Evolutionary conservation across 2,329 filamentous ascomycete species (phyloP).

Genomic region (Acephala macrosclerotiorum): DNA sequence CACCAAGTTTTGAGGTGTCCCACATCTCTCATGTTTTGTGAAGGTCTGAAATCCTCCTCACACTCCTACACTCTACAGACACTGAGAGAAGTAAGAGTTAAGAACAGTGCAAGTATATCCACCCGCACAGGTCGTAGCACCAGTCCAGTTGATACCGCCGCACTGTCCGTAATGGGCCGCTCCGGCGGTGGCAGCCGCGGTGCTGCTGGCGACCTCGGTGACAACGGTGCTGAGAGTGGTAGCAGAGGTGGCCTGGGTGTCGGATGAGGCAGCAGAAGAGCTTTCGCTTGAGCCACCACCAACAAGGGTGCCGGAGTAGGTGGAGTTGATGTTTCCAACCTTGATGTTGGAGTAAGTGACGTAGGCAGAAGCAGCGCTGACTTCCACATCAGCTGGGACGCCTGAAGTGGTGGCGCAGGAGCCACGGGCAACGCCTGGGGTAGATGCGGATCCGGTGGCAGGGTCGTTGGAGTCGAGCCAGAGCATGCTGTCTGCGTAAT

Average conservation of each 20-base stretch:
- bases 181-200: constrained; percentile 15
- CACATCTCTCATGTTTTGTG: neutral
- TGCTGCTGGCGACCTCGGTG: neutral
- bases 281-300: constrained; percentile 11
- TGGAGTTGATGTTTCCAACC: constrained; percentile 43
- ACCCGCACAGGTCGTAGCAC: constrained; percentile 43
- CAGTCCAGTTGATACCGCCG: constrained; percentile 45
- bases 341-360: constrained; percentile 49
- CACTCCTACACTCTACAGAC: constrained; percentile 37
- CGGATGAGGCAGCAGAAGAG: constrained; percentile 7
- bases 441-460: constrained; percentile 50
- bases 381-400: constrained; percentile 57
- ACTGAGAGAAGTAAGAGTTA: constrained; percentile 49
- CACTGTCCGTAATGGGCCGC: constrained; percentile 45
- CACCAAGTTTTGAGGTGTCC: neutral
- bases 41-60: neutral
- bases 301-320: constrained; percentile 32
- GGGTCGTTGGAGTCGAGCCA: constrained; percentile 77
- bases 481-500: constrained; percentile 71
- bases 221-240: constrained; percentile 27
- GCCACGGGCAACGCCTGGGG: constrained; percentile 60
- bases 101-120: constrained; percentile 44
- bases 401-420: constrained; percentile 60
- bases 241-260: constrained; percentile 7
- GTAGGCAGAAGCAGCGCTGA: constrained; percentile 51